phyloP scores from a whole-genome alignment of 1,284 basidiomycete species.

The Bondarzewia mesenterica region DNA sequence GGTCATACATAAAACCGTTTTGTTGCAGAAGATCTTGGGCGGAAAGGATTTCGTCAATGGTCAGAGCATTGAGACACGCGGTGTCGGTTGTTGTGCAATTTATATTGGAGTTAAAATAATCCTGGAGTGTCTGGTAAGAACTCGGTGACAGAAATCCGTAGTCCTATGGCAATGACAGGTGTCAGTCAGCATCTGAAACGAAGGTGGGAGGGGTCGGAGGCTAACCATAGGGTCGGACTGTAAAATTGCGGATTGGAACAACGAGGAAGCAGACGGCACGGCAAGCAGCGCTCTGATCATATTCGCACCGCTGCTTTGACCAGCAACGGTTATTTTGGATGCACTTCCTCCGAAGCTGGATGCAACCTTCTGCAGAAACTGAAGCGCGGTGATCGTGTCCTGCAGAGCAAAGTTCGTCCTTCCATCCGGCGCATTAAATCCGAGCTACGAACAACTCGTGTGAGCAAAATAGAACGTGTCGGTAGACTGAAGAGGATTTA shows the following conservation, averaged over 20 bases:
- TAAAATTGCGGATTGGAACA: constrained; percentile 70
- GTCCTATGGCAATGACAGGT: constrained; percentile 45
- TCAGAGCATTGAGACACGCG: constrained; percentile 43
- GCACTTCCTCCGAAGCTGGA: constrained; percentile 63
- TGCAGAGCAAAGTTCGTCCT: constrained; percentile 64
- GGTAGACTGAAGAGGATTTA: constrained; percentile 8
- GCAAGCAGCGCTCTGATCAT: constrained; percentile 74
- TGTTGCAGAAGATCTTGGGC: constrained; percentile 36
- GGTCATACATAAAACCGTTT: constrained; percentile 34
- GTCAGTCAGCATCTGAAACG: background rate
- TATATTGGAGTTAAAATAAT: constrained; percentile 42
- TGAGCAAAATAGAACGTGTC: background rate
- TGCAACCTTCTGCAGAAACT: constrained; percentile 55
- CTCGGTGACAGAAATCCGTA: constrained; percentile 58
- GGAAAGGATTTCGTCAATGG: constrained; percentile 42
- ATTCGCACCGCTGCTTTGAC: constrained; percentile 81
- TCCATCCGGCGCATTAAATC: constrained; percentile 62
- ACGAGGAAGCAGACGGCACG: constrained; percentile 50
- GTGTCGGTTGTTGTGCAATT: constrained; percentile 38
- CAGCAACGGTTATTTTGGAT: constrained; percentile 71
- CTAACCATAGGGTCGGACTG: constrained; percentile 83
- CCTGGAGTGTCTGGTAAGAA: constrained; percentile 49
- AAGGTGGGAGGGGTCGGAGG: constrained; percentile 1
- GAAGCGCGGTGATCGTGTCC: constrained; percentile 64
- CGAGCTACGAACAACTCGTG: constrained; percentile 41